Percentiles rank a stretch among this genome's conserved stretches.
Evolutionary conservation across 164 flowering plant species (phyloP).

Genomic region (Akebia trifoliata): DNA sequence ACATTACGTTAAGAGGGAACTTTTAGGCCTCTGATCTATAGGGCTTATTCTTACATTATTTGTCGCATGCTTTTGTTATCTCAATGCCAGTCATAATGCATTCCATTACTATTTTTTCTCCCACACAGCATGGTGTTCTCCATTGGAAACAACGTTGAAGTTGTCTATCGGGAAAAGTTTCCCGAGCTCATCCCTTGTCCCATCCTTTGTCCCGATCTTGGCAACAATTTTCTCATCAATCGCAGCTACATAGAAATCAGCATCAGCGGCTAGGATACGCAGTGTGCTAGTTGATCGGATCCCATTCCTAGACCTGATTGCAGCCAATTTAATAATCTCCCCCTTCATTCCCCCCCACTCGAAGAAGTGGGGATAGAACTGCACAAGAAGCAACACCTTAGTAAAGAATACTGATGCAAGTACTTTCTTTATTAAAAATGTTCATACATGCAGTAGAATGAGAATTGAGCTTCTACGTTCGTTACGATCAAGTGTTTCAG

Average conservation of each 20-base stretch:
- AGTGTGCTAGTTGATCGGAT: conserved; percentile 40
- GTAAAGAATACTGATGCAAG: background rate
- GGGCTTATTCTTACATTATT: background rate
- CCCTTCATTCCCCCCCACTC: conserved; percentile 69
- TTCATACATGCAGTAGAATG: background rate
- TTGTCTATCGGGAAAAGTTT: conserved; percentile 48
- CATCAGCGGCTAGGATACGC: conserved; percentile 49
- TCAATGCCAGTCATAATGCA: background rate
- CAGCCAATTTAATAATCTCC: conserved; percentile 38
- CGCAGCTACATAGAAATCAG: conserved; percentile 57
- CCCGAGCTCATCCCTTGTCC: conserved; percentile 51
- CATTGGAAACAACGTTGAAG: conserved; percentile 43
- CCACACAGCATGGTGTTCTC: conserved; percentile 61
- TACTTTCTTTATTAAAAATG: background rate
- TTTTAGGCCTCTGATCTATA: too few relatives aligned
- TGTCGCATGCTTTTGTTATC: background rate
- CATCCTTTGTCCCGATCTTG: conserved; percentile 73
- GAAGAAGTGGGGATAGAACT: conserved; percentile 83
- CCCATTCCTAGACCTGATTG: conserved; percentile 45
- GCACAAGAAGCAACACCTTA: conserved; percentile 19
- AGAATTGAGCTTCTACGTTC: background rate
- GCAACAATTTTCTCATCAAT: conserved; percentile 47
- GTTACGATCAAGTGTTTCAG: too few relatives aligned
- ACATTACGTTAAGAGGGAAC: too few relatives aligned
- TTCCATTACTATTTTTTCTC: conserved; percentile 24